Percentiles rank a stretch among this genome's conserved stretches.
Conservation (phyloP, 2,329 filamentous ascomycete genomes). For the Scolecobasidium constrictum region DNA sequence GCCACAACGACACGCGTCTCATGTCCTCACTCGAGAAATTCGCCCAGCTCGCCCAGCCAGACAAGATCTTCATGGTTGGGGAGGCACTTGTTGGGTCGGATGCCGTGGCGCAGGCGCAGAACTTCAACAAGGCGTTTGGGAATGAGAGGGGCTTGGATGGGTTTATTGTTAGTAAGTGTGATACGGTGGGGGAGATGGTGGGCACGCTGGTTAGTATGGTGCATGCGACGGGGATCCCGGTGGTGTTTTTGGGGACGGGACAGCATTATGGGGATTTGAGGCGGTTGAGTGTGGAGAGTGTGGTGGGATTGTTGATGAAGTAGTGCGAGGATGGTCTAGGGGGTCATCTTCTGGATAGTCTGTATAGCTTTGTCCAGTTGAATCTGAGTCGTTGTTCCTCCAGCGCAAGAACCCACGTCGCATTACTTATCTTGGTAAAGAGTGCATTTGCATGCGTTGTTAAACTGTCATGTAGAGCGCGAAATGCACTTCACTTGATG, state of each 20-base stretch:
- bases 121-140: conserved; percentile 92
- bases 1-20: conserved; percentile 89
- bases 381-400: conserved; percentile 98
- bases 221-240: conserved; percentile 90
- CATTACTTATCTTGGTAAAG: too few species aligned
- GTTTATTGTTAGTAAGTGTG: conserved; percentile 97
- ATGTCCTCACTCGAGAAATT: conserved; percentile 98
- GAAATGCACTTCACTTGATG: too few species aligned
- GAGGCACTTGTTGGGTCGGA: conserved; percentile 92
- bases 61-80: conserved; percentile 97
- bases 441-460: too few species aligned
- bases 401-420: conserved; percentile 99
- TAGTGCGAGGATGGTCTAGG: too few species aligned
- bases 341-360: too few species aligned
- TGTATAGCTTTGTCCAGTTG: too few species aligned
- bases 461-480: too few species aligned
- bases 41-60: conserved; percentile 86
- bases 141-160: conserved; percentile 72
- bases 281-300: conserved; percentile 53
- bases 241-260: conserved; percentile 75
- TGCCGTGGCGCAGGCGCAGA: conserved; percentile 86
- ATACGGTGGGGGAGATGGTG: conserved; percentile 99
- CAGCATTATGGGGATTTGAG: conserved; percentile 58
- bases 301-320: conserved; percentile 47
- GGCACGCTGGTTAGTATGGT: conserved; percentile 93